Evolutionary conservation across 768 basidiomycete genomes (phyloP).

Genomic region (Tubosaeta brunneosetosa): DNA sequence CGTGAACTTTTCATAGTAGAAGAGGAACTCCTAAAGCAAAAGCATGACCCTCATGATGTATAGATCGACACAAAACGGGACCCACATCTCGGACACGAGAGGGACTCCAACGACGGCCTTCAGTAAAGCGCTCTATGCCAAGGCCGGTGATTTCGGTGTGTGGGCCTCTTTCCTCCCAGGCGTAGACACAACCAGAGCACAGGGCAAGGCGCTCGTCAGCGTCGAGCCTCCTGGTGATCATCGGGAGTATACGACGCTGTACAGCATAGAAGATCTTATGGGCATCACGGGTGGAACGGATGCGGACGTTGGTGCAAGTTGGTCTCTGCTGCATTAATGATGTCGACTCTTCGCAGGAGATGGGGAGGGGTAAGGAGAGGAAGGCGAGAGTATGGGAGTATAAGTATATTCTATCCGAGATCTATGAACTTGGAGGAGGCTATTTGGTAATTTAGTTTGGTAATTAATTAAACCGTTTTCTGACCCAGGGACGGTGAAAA

Average conservation of each 20-base stretch:
- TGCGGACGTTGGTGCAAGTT: constrained; percentile 66
- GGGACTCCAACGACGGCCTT: constrained; percentile 78
- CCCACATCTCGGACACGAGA: constrained; percentile 76
- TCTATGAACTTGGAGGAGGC: constrained; percentile 22
- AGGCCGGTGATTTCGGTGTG: constrained; percentile 72
- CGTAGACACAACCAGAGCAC: constrained; percentile 41
- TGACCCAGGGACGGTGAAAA: constrained; percentile 12
- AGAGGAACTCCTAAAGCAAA: constrained; percentile 67
- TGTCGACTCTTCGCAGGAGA: constrained; percentile 9
- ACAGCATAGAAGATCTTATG: constrained; percentile 79
- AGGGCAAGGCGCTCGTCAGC: constrained; percentile 67
- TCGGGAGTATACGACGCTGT: constrained; percentile 55
- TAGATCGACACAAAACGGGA: constrained; percentile 2
- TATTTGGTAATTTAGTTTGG: constrained; percentile 31
- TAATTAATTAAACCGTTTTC: constrained; percentile 38
- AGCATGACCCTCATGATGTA: constrained; percentile 3
- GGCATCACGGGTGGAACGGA: constrained; percentile 72
- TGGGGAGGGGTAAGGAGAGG: constrained; percentile 8
- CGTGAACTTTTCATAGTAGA: constrained; percentile 75
- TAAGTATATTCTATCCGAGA: constrained; percentile 29
- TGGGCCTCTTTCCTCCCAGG: constrained; percentile 73
- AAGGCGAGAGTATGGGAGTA: constrained; percentile 22
- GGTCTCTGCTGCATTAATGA: constrained; percentile 57
- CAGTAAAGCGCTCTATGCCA: constrained; percentile 82
- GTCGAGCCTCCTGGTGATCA: constrained; percentile 75